phyloP scores from a whole-genome alignment of 805 yeast species.

The Hanseniaspora vineae region DNA sequence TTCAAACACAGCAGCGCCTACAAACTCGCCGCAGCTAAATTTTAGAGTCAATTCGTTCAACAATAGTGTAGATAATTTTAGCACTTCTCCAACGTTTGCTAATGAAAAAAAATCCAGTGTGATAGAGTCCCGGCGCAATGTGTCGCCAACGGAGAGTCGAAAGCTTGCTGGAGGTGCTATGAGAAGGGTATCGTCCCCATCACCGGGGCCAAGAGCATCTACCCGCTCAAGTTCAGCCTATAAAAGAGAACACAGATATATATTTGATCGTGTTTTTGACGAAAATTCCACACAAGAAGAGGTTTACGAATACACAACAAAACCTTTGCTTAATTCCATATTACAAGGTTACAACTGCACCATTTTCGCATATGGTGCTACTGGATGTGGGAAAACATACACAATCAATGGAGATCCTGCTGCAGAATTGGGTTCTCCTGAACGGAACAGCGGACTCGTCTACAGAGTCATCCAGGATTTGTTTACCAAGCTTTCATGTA shows the following conservation, averaged over 20 bases:
- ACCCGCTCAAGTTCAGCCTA: neutral
- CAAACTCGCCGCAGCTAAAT: neutral
- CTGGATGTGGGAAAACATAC: conserved; percentile 96
- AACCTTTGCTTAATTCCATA: conserved; percentile 59
- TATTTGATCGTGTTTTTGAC: conserved; percentile 72
- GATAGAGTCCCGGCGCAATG: conserved; percentile 5
- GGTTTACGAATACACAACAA: conserved; percentile 53
- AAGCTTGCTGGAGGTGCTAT: too few species aligned
- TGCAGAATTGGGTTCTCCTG: conserved; percentile 27
- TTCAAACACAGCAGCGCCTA: neutral
- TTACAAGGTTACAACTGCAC: conserved; percentile 84
- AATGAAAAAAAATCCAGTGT: neutral
- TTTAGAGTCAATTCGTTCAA: too few species aligned
- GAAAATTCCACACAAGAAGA: conserved; percentile 49
- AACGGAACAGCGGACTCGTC: conserved; percentile 57
- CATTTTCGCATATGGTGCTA: conserved; percentile 92
- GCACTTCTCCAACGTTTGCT: neutral
- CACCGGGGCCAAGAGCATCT: neutral
- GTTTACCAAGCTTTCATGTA: conserved; percentile 35
- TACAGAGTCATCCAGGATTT: conserved; percentile 68
- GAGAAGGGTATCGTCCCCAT: too few species aligned
- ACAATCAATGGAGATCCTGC: conserved; percentile 54
- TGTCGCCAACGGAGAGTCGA: conserved; percentile 8
- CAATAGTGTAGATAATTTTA: neutral
- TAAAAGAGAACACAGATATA: conserved; percentile 52